Evolutionary conservation across 2,329 filamentous ascomycete species (phyloP).

Genomic region (Erysiphe neolycopersici): DNA sequence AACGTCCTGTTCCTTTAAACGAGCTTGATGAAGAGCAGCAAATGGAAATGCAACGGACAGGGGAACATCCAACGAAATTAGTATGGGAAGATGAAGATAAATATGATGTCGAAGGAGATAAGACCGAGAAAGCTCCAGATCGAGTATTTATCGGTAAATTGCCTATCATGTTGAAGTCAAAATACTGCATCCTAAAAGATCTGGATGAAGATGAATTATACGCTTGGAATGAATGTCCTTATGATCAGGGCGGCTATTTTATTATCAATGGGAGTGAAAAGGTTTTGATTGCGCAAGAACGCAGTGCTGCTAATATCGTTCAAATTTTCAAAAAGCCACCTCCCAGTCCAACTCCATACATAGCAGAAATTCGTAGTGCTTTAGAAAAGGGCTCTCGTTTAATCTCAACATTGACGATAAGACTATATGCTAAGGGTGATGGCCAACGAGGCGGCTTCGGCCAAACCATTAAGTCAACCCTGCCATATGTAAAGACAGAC

Average conservation of each 20-base stretch:
- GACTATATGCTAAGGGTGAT: slow-evolving; percentile 68
- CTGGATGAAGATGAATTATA: slow-evolving; percentile 70
- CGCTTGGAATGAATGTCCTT: slow-evolving; percentile 84
- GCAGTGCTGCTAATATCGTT: slow-evolving; percentile 92
- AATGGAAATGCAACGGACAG: slow-evolving; percentile 25
- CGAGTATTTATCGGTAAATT: slow-evolving; percentile 80
- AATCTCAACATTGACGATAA: slow-evolving; percentile 78
- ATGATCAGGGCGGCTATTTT: slow-evolving; percentile 95
- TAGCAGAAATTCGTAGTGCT: slow-evolving; percentile 87
- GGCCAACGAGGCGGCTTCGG: slow-evolving; percentile 55
- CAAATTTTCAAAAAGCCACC: slow-evolving; percentile 96
- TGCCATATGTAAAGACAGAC: slow-evolving; percentile 85
- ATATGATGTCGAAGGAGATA: slow-evolving; percentile 17
- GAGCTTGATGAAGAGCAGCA: slow-evolving; percentile 42
- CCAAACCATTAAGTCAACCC: slow-evolving; percentile 65
- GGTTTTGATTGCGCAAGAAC: slow-evolving; percentile 90
- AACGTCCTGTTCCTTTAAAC: slow-evolving; percentile 36
- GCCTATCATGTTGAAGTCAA: slow-evolving; percentile 93
- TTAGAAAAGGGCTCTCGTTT: slow-evolving; percentile 88
- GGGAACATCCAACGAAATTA: slow-evolving; percentile 29
- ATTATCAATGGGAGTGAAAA: slow-evolving; percentile 99
- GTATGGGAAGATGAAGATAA: slow-evolving; percentile 29
- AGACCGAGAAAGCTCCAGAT: slow-evolving; percentile 19
- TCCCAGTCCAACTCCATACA: slow-evolving; percentile 76
- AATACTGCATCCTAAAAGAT: slow-evolving; percentile 71